Percentiles rank a stretch among this genome's conserved stretches.
Evolutionary conservation across 345 rosid species (phyloP).

Genomic region (Eucalyptus regnans): DNA sequence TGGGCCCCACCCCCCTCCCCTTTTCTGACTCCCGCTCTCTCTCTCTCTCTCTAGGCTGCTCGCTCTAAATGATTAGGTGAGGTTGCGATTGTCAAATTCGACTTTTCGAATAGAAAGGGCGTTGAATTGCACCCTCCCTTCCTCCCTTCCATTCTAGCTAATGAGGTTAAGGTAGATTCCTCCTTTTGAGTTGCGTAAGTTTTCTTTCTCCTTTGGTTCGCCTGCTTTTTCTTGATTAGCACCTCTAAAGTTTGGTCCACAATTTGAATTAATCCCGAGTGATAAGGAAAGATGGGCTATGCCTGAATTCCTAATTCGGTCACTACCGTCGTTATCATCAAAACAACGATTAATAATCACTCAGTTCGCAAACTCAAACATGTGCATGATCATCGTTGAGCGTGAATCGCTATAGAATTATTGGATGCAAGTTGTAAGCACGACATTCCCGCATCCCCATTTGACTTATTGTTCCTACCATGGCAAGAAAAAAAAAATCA

Average conservation of each 20-base stretch:
- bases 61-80: neutral
- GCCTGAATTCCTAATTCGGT: neutral
- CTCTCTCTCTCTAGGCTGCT: neutral
- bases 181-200: neutral
- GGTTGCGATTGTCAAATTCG: neutral
- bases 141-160: neutral
- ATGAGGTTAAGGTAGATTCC: neutral
- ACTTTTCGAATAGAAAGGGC: neutral
- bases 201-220: neutral
- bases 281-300: neutral
- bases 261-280: neutral
- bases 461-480: neutral
- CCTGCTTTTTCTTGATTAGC: neutral
- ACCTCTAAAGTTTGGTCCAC: neutral
- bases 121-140: neutral
- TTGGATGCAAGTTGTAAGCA: fast-evolving
- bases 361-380: neutral
- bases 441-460: fast-evolving
- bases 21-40: neutral
- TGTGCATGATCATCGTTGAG: fast-evolving
- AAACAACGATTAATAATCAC: neutral
- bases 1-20: neutral
- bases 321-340: fast-evolving
- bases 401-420: fast-evolving
- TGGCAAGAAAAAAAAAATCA: neutral